A percentile compares a stretch with the other conserved stretches of the same genome.
phyloP scores from a whole-genome alignment of 2,329 filamentous ascomycete genomes.

The Blastomyces parvus region DNA sequence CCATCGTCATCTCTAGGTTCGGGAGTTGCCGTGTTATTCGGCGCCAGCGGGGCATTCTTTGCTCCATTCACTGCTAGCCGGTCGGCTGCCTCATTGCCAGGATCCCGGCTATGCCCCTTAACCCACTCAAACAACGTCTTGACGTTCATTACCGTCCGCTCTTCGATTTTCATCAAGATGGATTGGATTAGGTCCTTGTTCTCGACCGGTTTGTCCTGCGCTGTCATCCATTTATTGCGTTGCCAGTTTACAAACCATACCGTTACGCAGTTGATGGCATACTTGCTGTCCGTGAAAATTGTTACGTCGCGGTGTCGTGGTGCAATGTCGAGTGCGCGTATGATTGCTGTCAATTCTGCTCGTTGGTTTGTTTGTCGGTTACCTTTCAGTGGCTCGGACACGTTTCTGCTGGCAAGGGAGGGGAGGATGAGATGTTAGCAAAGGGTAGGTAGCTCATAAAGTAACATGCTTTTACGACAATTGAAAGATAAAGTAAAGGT shows the following conservation, averaged over 20 bases:
- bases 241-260: conserved; percentile 75
- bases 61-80: conserved; percentile 62
- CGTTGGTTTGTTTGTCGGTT: conserved; percentile 83
- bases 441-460: conserved; percentile 1
- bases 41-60: conserved; percentile 23
- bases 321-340: conserved; percentile 69
- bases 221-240: conserved; percentile 67
- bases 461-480: neutral
- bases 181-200: conserved; percentile 76
- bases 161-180: conserved; percentile 60
- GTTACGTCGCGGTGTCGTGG: conserved; percentile 58
- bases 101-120: conserved; percentile 67
- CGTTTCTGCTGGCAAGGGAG: conserved; percentile 43
- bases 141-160: conserved; percentile 51
- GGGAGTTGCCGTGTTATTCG: conserved; percentile 17
- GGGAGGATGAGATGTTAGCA: conserved; percentile 21
- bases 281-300: conserved; percentile 83
- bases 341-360: conserved; percentile 83
- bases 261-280: conserved; percentile 81
- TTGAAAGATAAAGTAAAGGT: neutral
- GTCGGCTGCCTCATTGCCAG: conserved; percentile 76
- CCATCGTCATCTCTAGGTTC: conserved; percentile 22
- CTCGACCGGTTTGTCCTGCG: conserved; percentile 60
- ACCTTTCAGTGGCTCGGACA: conserved; percentile 68
- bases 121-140: conserved; percentile 74